A percentile compares a stretch with the other conserved stretches of the same genome.
Conservation (phyloP, 2,329 filamentous ascomycete genomes). For the Diaporthe batatas region DNA sequence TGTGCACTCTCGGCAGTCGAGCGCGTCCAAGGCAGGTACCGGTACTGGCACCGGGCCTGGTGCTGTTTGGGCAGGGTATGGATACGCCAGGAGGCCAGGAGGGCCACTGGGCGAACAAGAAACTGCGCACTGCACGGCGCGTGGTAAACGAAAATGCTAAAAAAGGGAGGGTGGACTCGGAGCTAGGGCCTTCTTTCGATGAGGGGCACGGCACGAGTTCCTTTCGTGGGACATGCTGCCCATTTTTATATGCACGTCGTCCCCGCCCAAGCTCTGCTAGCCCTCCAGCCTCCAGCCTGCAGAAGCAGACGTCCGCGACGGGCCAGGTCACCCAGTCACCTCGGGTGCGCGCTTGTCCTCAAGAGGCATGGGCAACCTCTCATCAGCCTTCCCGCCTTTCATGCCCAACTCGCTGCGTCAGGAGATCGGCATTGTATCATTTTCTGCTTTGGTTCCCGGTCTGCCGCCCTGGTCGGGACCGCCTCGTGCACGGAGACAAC, state of each 20-base stretch:
- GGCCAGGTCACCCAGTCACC: slow-evolving; percentile 21
- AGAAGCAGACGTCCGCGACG: slow-evolving; percentile 13
- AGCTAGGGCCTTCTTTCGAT: slow-evolving; percentile 33
- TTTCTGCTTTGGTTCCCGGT: not conserved
- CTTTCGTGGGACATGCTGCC: slow-evolving; percentile 40
- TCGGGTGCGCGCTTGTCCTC: slow-evolving; percentile 36
- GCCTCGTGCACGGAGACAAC: slow-evolving; percentile 2
- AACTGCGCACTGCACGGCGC: slow-evolving; percentile 21
- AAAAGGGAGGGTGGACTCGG: slow-evolving; percentile 33
- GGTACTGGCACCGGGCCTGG: slow-evolving; percentile 3
- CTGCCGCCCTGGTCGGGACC: not conserved
- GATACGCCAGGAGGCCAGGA: not conserved
- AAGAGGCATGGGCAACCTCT: slow-evolving; percentile 35
- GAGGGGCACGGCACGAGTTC: slow-evolving; percentile 23
- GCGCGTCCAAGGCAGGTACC: slow-evolving; percentile 13
- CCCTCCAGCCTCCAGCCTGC: slow-evolving; percentile 27
- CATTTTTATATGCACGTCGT: slow-evolving; percentile 42
- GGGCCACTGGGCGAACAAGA: slow-evolving; percentile 17
- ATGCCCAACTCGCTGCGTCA: slow-evolving; percentile 30
- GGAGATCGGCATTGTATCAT: slow-evolving; percentile 30
- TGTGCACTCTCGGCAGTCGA: slow-evolving; percentile 27
- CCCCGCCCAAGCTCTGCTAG: slow-evolving; percentile 34
- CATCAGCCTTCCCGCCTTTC: slow-evolving; percentile 17
- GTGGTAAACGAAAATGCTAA: slow-evolving; percentile 30
- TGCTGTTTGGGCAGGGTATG: slow-evolving; percentile 26